Conservation (phyloP, 495 filamentous ascomycete species). For the Haplographium delicatum region DNA sequence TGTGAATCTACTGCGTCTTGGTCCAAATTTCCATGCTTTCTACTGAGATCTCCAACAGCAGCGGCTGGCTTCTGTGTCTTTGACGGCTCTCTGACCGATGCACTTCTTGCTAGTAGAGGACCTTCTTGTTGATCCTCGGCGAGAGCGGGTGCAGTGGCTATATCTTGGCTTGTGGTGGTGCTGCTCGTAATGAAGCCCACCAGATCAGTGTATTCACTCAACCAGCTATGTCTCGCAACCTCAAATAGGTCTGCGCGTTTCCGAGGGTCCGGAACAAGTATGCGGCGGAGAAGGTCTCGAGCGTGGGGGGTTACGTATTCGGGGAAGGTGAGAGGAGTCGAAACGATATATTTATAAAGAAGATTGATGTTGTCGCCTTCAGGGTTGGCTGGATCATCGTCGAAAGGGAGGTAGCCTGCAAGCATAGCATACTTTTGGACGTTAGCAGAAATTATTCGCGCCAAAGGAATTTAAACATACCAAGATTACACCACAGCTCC, state of each 20-base stretch:
- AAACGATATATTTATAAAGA: slow-evolving; percentile 98
- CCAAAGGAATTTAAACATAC: slow-evolving; percentile 51
- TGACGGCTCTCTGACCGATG: slow-evolving; percentile 83
- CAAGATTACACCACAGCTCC: slow-evolving; percentile 98
- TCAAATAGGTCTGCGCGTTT: slow-evolving; percentile 96
- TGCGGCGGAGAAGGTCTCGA: slow-evolving; percentile 83
- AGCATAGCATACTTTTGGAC: slow-evolving; percentile 90
- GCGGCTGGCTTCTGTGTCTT: slow-evolving; percentile 55
- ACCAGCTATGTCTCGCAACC: slow-evolving; percentile 96
- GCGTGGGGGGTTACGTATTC: slow-evolving; percentile 99
- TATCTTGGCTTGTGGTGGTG: slow-evolving; percentile 81
- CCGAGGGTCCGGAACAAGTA: slow-evolving; percentile 92
- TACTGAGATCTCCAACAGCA: slow-evolving; percentile 61
- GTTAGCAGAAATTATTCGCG: slow-evolving; percentile 18
- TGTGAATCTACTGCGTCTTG: slow-evolving; percentile 57
- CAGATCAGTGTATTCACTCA: slow-evolving; percentile 91
- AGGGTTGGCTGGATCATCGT: slow-evolving; percentile 97
- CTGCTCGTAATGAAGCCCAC: slow-evolving; percentile 95
- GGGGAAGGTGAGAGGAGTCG: slow-evolving; percentile 93
- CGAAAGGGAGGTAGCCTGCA: slow-evolving; percentile 96
- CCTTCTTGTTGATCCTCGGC: slow-evolving; percentile 59
- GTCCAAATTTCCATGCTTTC: slow-evolving; percentile 74
- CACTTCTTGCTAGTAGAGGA: slow-evolving; percentile 70
- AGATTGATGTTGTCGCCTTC: slow-evolving; percentile 99
- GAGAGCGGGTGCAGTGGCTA: slow-evolving; percentile 71